Percentiles rank a stretch among this genome's conserved stretches.
Conservation (phyloP, 2,329 filamentous ascomycete genomes). For the Zymoseptoria passerinii region DNA sequence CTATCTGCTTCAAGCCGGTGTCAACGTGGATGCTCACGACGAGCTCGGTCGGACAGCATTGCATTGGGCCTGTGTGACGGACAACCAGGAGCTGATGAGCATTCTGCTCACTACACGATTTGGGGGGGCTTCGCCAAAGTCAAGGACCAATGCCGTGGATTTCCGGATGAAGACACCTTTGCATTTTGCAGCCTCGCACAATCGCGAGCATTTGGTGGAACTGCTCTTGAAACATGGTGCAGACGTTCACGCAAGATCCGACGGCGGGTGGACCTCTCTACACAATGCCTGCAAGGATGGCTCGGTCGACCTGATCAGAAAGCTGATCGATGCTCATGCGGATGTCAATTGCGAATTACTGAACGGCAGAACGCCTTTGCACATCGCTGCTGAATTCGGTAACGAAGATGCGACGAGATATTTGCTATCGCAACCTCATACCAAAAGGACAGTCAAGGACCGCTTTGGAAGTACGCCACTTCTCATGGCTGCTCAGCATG, state of each 20-base stretch:
- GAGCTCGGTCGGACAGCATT: slow-evolving; percentile 18
- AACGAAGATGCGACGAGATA: slow-evolving; percentile 17
- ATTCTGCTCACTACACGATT: slow-evolving; percentile 12
- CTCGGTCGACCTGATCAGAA: slow-evolving; percentile 11
- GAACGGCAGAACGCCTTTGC: slow-evolving; percentile 21
- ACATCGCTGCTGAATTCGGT: slow-evolving; percentile 23
- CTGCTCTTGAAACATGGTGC: slow-evolving; percentile 89
- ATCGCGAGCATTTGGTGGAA: slow-evolving; percentile 50
- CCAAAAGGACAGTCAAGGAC: slow-evolving; percentile 33
- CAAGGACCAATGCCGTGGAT: slow-evolving; percentile 14
- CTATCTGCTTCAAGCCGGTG: slow-evolving; percentile 16
- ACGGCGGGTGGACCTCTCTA: slow-evolving; percentile 84
- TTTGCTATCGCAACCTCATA: slow-evolving; percentile 19
- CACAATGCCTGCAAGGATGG: slow-evolving; percentile 42
- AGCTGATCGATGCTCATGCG: slow-evolving; percentile 18
- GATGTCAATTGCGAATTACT: slow-evolving; percentile 21
- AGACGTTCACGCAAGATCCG: slow-evolving; percentile 78
- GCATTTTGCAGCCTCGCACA: slow-evolving; percentile 16
- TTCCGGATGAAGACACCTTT: slow-evolving; percentile 18
- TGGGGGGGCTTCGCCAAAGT: slow-evolving; percentile 13
- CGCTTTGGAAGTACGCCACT: slow-evolving; percentile 38
- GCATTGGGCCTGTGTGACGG: slow-evolving; percentile 21
- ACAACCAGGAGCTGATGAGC: slow-evolving; percentile 17
- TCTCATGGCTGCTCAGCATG: slow-evolving; percentile 34
- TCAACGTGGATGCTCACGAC: slow-evolving; percentile 18